Evolutionary conservation across 2,329 filamentous ascomycete species (phyloP).

Genomic region (Coniochaeta prunicola): DNA sequence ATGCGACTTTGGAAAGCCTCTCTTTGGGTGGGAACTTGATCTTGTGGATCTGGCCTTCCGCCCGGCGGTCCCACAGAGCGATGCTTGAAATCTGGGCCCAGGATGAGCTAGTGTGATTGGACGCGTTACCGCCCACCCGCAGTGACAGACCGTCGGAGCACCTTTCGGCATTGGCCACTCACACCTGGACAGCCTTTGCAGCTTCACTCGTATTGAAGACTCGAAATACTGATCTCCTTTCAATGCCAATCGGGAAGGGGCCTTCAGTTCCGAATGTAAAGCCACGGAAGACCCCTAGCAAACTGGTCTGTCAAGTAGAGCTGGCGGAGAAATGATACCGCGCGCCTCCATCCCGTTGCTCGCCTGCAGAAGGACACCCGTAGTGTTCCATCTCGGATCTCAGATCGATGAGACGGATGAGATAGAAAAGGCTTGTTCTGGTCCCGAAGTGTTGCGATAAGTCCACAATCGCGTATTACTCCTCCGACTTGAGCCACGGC

Average conservation of each 20-base stretch:
- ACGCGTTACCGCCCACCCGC: slow-evolving; percentile 5
- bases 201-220: neutral
- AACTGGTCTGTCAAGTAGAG: no score
- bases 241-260: neutral
- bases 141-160: neutral
- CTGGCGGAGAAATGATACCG: neutral
- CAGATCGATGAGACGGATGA: neutral
- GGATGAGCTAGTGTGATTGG: slow-evolving; percentile 5
- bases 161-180: neutral
- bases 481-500: neutral
- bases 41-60: neutral
- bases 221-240: neutral
- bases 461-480: neutral
- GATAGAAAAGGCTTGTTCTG: neutral
- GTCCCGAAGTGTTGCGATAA: neutral
- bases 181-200: neutral
- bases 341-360: neutral
- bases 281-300: neutral
- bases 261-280: neutral
- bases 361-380: neutral
- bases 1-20: neutral
- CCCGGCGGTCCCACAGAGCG: neutral
- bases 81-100: neutral
- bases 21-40: neutral
- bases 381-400: neutral